These are phyloP conservation scores for Plasmodium yoelii DNA, from an alignment of 169 alveolate genomes.

Conservation along the genomic window DNA sequence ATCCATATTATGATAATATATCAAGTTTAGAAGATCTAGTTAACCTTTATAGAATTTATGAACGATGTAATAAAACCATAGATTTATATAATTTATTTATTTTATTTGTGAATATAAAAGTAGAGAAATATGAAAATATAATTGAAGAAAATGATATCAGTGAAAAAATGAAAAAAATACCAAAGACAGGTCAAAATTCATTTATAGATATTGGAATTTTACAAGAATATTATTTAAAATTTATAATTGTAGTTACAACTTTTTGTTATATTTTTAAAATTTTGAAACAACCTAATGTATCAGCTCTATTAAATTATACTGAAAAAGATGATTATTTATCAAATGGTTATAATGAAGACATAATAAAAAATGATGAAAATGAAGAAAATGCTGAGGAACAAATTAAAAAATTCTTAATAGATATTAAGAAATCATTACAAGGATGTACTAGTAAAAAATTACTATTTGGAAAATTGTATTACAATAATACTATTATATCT, in stretches of 20 bases:
- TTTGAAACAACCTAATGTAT: slow-evolving; percentile 57
- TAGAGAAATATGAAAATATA: neutral
- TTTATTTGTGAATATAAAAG: slow-evolving; percentile 31
- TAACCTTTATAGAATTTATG: slow-evolving; percentile 42
- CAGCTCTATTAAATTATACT: slow-evolving; percentile 55
- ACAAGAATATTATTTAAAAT: slow-evolving; percentile 67
- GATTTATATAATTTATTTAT: slow-evolving; percentile 42
- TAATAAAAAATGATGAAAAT: neutral
- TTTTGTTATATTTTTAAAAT: slow-evolving; percentile 56
- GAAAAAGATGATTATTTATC: slow-evolving; percentile 10
- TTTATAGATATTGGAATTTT: slow-evolving; percentile 10
- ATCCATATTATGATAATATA: slow-evolving; percentile 55
- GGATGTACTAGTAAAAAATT: slow-evolving; percentile 72
- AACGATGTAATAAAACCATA: slow-evolving; percentile 44
- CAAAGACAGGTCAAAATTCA: neutral
- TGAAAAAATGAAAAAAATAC: neutral
- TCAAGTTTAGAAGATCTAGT: slow-evolving; percentile 44
- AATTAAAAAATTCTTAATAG: slow-evolving; percentile 18
- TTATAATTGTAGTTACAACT: slow-evolving; percentile 28
- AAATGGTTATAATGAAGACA: slow-evolving; percentile 12
- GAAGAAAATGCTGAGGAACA: slow-evolving; percentile 4
- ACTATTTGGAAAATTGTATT: slow-evolving; percentile 54
- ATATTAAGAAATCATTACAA: slow-evolving; percentile 58
- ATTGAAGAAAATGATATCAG: neutral
- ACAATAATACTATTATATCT: slow-evolving; percentile 37